Evolutionary conservation across 768 basidiomycete species (phyloP).

Genomic region (Lactifluus rugatus): DNA sequence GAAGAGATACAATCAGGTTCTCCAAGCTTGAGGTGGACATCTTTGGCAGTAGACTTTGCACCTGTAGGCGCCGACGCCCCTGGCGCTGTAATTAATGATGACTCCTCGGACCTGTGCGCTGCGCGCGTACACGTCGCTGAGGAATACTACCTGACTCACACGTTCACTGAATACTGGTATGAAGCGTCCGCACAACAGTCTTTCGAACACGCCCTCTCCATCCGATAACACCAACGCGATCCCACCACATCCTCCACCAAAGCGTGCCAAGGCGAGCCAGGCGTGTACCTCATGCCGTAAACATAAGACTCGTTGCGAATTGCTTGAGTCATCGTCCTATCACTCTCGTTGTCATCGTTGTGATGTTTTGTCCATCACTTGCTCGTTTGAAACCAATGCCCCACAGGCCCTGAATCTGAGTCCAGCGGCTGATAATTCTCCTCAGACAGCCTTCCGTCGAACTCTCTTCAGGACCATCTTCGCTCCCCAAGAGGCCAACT

Average conservation of each 20-base stretch:
- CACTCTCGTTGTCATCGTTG: constrained; percentile 38
- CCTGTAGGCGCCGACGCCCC: not conserved
- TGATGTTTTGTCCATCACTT: constrained; percentile 37
- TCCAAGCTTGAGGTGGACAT: not conserved
- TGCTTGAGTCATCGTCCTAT: constrained; percentile 31
- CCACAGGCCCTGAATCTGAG: constrained; percentile 10
- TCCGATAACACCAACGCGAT: not conserved
- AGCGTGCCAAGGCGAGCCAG: constrained; percentile 17
- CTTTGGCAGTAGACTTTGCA: not conserved
- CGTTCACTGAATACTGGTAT: not conserved
- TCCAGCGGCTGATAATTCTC: constrained; percentile 20
- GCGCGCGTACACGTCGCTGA: too few relatives aligned
- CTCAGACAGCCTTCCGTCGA: not conserved
- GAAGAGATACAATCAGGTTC: not conserved
- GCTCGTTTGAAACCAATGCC: constrained; percentile 36
- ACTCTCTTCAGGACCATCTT: not conserved
- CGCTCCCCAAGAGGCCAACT: not conserved
- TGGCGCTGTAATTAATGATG: too few relatives aligned
- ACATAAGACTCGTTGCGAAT: constrained; percentile 42
- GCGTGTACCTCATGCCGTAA: constrained; percentile 39
- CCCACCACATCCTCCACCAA: not conserved
- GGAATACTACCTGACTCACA: not conserved
- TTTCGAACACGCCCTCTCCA: not conserved
- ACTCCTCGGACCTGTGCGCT: too few relatives aligned
- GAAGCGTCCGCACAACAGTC: constrained; percentile 8